These are phyloP conservation scores for Delonix regia DNA, from an alignment of 306 rosid genomes.

Conservation along the genomic window DNA sequence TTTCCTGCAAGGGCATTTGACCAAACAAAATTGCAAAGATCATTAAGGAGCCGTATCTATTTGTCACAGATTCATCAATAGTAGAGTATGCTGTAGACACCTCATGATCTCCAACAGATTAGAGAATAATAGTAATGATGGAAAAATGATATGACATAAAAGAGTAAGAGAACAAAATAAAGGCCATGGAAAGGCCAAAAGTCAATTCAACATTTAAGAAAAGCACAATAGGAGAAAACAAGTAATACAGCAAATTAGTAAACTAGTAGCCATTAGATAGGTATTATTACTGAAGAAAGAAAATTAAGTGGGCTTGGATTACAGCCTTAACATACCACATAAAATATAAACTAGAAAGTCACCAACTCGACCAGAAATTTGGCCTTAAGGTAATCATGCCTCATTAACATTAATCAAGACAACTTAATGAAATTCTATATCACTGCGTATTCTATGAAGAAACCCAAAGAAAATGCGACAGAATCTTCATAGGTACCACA, in stretches of 20 bases:
- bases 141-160: neutral
- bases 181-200: neutral
- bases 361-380: too few species aligned
- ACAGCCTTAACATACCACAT: neutral
- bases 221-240: neutral
- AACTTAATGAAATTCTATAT: neutral
- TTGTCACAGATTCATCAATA: neutral
- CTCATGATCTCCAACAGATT: neutral
- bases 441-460: neutral
- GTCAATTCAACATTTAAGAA: neutral
- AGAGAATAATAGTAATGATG: neutral
- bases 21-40: conserved; percentile 11
- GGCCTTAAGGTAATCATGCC: neutral
- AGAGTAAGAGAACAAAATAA: neutral
- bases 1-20: conserved; percentile 53
- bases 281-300: neutral
- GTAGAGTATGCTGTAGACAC: neutral
- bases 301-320: neutral
- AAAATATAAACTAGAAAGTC: neutral
- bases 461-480: neutral
- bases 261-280: neutral
- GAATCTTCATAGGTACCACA: neutral
- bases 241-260: neutral
- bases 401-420: neutral
- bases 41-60: neutral